Conservation (phyloP, 2,329 filamentous ascomycete species). For the Penicillium sp. region DNA sequence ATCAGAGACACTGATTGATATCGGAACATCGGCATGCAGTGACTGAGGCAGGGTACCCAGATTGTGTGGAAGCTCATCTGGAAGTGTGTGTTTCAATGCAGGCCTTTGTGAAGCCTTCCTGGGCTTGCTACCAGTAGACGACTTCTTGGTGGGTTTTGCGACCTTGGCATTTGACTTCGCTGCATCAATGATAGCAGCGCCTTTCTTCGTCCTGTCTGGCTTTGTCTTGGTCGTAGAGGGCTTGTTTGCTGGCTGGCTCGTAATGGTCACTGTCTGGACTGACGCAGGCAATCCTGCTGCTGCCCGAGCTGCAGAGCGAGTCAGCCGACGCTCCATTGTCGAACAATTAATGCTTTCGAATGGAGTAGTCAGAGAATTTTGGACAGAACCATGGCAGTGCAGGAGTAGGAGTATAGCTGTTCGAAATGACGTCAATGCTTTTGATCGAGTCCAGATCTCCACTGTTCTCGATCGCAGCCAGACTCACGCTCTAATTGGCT, state of each 20-base stretch:
- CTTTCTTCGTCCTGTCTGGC: not conserved
- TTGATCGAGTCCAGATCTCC: too few species aligned
- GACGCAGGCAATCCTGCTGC: slow-evolving; percentile 16
- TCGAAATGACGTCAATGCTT: slow-evolving; percentile 6
- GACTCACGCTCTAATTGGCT: too few species aligned
- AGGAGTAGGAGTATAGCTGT: not conserved
- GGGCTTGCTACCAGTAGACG: too few species aligned
- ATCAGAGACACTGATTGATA: not conserved
- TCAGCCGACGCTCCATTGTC: slow-evolving; percentile 23
- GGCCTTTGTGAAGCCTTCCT: not conserved
- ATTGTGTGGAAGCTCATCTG: slow-evolving; percentile 52
- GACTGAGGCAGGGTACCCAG: slow-evolving; percentile 38
- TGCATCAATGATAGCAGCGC: not conserved
- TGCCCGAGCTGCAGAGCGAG: slow-evolving; percentile 25
- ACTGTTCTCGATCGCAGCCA: too few species aligned
- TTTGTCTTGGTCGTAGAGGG: not conserved
- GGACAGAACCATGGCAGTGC: not conserved
- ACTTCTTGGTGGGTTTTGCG: not conserved
- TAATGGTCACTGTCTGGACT: not conserved
- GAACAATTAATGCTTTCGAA: not conserved
- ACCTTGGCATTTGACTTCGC: not conserved
- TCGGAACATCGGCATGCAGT: not conserved
- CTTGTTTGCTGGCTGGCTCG: too few species aligned
- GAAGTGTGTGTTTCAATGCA: not conserved
- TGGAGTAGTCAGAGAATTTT: not conserved